Evolutionary conservation across 176 grass and related monocot species (phyloP), one percentile per base, ranked within the genome.

Genomic region (Oryza glaberrima): DNA sequence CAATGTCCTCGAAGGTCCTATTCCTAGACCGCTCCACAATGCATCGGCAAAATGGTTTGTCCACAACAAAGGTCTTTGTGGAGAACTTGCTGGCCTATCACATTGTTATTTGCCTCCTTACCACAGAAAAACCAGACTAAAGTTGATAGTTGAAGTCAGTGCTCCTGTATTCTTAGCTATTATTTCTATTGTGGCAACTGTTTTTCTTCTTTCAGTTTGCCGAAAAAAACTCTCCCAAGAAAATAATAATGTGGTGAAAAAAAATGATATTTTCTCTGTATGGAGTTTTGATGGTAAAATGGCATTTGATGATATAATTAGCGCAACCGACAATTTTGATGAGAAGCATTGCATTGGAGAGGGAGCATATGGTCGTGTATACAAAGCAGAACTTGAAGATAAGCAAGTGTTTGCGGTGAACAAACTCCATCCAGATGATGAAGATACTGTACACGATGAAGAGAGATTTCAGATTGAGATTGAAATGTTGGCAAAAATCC

Each of bases 1-100:
- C 43, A 92, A 92, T 16, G 25, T 67, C 44, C 46, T 92, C 10
- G 73, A 82, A 82, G 80, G 80, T 1, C 58, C 80, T 45, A 14
- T 82, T n/a, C 80, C 68, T 13, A 10, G 22, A 10, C 45, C 44
- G 44, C 68, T 69, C 65, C 19, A 49, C 65, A 69, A 69, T 51
- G 78, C 45, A 32, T 81, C 65, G 35, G 67, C 48, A 17, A 20
- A 43, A 41, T 82, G 80, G 78, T 81, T 81, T 81, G 9, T 54
- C 1, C 65, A 70, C 45, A 81, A 81, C 66, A 81, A 70, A 38
- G 80, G 3, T 43, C 80, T 82, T 17, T 82, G 80, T 2, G 80
- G 80, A 26, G 67, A 72, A 0, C 48, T 82, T 25, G 20, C 16
- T 82, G 80, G 49, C 22, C 3, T 82, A 13, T 1, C 68, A 11